Conservation (phyloP, 495 filamentous ascomycete genomes). For the Cercophora sp. region DNA sequence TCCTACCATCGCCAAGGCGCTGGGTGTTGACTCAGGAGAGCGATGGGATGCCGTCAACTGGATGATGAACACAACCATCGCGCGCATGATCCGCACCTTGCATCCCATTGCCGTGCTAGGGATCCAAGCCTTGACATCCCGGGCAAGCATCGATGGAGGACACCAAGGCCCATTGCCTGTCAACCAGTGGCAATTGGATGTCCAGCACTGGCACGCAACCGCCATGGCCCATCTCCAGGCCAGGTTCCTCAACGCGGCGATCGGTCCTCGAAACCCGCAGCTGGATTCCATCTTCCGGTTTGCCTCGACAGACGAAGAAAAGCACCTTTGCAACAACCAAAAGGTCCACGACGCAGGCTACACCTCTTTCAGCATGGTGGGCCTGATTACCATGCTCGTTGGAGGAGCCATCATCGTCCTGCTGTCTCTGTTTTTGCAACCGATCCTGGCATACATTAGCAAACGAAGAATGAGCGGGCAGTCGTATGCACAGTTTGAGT, state of each 20-base stretch:
- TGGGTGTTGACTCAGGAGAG: not conserved
- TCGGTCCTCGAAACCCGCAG: not conserved
- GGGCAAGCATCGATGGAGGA: not conserved
- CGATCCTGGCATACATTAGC: not conserved
- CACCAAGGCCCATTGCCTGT: not conserved
- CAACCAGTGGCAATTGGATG: not conserved
- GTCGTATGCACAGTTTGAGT: not conserved
- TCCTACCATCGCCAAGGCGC: not conserved
- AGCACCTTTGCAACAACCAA: not conserved
- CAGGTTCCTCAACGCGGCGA: constrained; percentile 3
- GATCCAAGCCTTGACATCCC: not conserved
- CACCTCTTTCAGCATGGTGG: not conserved
- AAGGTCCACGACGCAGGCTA: not conserved
- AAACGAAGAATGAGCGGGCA: not conserved
- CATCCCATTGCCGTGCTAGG: not conserved
- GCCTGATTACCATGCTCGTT: not conserved
- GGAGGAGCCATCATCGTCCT: not conserved
- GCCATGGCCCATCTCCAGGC: constrained; percentile 15
- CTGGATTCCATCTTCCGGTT: not conserved
- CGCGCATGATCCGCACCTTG: not conserved
- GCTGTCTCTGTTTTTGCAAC: no score
- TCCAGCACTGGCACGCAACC: not conserved
- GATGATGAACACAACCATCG: not conserved
- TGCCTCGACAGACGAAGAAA: not conserved
- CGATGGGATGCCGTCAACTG: not conserved